Base-by-base conservation (phyloP, 2,329 filamentous ascomycete genomes). In the Colletotrichum spaethianum region DNA sequence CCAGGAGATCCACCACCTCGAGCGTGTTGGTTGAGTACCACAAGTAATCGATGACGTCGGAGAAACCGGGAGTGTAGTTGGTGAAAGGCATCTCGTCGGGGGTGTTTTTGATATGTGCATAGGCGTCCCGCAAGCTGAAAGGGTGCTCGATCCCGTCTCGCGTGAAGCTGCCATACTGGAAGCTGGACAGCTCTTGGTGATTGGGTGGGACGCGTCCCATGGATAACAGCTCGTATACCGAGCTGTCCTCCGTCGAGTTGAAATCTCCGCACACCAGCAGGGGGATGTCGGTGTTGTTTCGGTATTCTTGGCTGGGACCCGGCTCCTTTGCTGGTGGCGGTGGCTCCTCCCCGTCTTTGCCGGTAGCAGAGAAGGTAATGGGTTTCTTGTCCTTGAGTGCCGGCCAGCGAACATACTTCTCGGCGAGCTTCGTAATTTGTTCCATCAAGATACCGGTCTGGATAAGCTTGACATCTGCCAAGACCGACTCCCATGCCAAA, bases 371-470 rank as follows among this genome's bases (percentile, higher is more conserved):
- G 31, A 87, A 77, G 59, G 84, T 84, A 66, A 86, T 87, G 77
- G 87, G 84, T 83, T 87, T 89, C 86, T 97, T 98, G 83, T 98
- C 95, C 75, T 92, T 95, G 77, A 93, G 91, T 0, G 95, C 83
- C 6, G 94, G 93, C 87, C 90, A 92, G 73, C 94, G 92, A 20
- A 93, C 90, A 81, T 96, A 99, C 77, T 92, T 93, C 76, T 98
- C 94, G 0, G 95, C 93, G 63, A 96, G 86, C 81, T 95, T 96
- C 11, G 92, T 93, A 56, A 99, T 89, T 66, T 95, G 91, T 79
- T 98, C 96, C 93, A 99, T 94, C 75, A 99, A 82, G 75, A 99
- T 97, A 71, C 95, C 96, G 0, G 94, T 96, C 84, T 99, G 96
- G 31, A 99, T 94, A 53, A 98, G 88, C 85, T 99, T 99, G 82